Evolutionary conservation across 106 monocot species (phyloP).

Genomic region (Acanthochlamys bracteata): DNA sequence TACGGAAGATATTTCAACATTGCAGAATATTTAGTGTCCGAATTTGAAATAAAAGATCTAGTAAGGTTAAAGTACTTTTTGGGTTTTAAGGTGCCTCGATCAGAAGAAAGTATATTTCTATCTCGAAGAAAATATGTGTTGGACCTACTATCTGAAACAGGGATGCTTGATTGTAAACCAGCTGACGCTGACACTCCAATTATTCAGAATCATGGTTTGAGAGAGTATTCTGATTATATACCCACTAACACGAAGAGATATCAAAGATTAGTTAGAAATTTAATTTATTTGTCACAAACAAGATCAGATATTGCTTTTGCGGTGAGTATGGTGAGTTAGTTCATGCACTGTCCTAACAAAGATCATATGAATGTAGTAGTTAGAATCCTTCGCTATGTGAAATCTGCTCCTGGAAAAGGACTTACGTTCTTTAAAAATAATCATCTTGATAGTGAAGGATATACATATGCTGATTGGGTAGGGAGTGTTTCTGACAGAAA

Average conservation of each 20-base stretch:
- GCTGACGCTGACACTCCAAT: neutral
- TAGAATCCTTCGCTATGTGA: neutral
- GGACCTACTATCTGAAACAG: neutral
- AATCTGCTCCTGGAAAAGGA: neutral
- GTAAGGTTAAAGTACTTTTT: neutral
- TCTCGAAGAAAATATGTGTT: conserved; percentile 4
- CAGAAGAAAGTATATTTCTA: neutral
- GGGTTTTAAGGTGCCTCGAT: neutral
- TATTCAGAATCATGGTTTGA: neutral
- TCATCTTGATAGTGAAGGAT: neutral
- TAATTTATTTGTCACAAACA: conserved; percentile 3
- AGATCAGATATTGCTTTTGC: too few species aligned
- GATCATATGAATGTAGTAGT: neutral
- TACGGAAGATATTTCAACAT: too few species aligned
- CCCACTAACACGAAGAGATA: neutral
- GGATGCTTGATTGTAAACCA: neutral
- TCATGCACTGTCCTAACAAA: too few species aligned
- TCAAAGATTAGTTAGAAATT: neutral
- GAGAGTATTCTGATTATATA: neutral
- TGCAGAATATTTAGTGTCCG: too few species aligned
- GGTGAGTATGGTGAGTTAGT: too few species aligned
- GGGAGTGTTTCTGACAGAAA: too few species aligned
- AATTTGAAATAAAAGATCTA: conserved; percentile 2
- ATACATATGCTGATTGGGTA: conserved; percentile 4
- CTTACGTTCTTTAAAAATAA: neutral